Evolutionary conservation across 176 grass and related monocot species (phyloP).

Genomic region (Dactylis glomerata): DNA sequence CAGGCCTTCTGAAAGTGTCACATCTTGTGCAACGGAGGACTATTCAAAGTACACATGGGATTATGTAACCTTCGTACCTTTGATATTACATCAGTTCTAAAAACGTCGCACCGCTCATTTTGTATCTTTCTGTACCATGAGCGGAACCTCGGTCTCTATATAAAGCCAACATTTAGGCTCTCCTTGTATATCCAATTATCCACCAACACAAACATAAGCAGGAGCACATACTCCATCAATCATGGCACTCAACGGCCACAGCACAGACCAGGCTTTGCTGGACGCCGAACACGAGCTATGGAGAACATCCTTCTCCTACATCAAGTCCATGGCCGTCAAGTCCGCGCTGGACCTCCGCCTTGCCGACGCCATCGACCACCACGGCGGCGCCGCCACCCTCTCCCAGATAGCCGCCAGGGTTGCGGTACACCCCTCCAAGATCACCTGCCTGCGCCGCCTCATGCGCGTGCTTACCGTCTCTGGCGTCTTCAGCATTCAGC

Average conservation of each 20-base stretch:
- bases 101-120: background rate
- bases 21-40: background rate
- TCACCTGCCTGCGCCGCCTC: constrained; percentile 14
- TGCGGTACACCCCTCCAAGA: background rate
- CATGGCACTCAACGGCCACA: background rate
- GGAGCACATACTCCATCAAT: background rate
- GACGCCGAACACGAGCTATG: background rate
- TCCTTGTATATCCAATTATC: background rate
- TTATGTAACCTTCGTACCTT: background rate
- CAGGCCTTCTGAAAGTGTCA: background rate
- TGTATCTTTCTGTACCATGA: background rate
- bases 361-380: constrained; percentile 16
- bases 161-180: background rate
- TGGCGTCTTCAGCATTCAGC: background rate
- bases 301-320: background rate
- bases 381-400: constrained; percentile 11
- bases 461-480: constrained; percentile 23
- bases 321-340: constrained; percentile 28
- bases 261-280: background rate
- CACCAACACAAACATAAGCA: background rate
- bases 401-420: background rate
- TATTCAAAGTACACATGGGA: background rate
- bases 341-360: background rate
- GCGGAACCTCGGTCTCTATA: background rate
- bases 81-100: background rate